phyloP scores from a whole-genome alignment of 495 filamentous ascomycete genomes.

The Lophium mytilinum region DNA sequence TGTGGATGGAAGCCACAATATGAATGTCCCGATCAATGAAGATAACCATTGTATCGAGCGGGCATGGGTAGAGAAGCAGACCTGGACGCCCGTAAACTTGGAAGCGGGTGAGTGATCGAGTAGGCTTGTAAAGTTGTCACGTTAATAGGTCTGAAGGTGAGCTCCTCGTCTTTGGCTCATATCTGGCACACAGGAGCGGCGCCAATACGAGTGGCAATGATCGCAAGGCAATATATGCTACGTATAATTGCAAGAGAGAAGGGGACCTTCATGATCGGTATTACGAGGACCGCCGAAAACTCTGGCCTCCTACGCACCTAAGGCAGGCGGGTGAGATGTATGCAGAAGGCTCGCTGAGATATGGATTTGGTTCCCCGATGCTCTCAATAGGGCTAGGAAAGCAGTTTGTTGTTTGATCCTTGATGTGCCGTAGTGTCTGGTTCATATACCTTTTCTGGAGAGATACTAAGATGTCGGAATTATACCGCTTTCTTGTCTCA shows the following conservation, averaged over 20 bases:
- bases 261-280: conserved; percentile 39
- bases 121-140: too few species aligned
- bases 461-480: background rate
- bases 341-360: conserved; percentile 35
- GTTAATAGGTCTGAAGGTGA: conserved; percentile 26
- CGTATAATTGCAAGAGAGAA: conserved; percentile 39
- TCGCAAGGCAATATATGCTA: conserved; percentile 39
- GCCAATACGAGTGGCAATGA: conserved; percentile 35
- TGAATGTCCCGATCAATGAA: conserved; percentile 34
- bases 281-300: conserved; percentile 36
- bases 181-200: conserved; percentile 40
- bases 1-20: conserved; percentile 30
- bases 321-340: conserved; percentile 35
- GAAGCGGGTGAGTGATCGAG: conserved; percentile 1
- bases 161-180: conserved; percentile 40
- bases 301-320: conserved; percentile 40
- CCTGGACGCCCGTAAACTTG: conserved; percentile 38
- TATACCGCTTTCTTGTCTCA: background rate
- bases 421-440: background rate
- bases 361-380: conserved; percentile 39
- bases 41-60: conserved; percentile 36
- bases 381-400: conserved; percentile 32
- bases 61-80: conserved; percentile 35
- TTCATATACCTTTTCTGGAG: background rate
- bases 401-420: background rate